Conservation (phyloP, 345 rosid species). For the Acer yangbiense region DNA sequence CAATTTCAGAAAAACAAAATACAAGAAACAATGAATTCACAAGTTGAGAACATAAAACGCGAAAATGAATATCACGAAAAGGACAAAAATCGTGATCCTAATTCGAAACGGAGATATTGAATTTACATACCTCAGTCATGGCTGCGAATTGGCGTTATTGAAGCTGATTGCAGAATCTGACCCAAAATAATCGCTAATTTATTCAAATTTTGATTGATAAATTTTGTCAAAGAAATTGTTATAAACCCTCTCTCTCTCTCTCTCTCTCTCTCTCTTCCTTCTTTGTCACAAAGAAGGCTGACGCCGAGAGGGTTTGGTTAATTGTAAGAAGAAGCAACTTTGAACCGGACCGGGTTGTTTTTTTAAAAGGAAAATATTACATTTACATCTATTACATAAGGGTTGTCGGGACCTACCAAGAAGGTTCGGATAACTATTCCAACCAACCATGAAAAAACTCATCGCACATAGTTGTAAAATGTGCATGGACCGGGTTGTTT, state of each 20-base stretch:
- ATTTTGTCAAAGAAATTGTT: neutral
- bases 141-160: slow-evolving; percentile 26
- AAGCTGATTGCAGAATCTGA: slow-evolving; percentile 6
- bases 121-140: slow-evolving; percentile 73
- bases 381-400: too few relatives aligned
- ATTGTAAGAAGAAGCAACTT: neutral
- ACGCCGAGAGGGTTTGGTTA: neutral
- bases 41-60: neutral
- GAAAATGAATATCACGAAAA: neutral
- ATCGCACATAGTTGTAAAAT: too few relatives aligned
- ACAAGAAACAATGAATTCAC: neutral
- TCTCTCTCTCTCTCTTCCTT: neutral
- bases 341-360: neutral
- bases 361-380: too few relatives aligned
- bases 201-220: neutral
- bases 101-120: neutral
- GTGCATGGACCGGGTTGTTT: too few relatives aligned
- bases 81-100: neutral
- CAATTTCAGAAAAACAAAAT: neutral
- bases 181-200: neutral
- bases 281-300: too few relatives aligned
- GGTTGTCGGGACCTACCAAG: too few relatives aligned
- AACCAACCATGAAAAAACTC: too few relatives aligned
- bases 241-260: slow-evolving; percentile 24
- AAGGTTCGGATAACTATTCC: too few relatives aligned